Base-by-base conservation (phyloP, 2,329 filamentous ascomycete genomes). In the Leptodontidium sp. region DNA sequence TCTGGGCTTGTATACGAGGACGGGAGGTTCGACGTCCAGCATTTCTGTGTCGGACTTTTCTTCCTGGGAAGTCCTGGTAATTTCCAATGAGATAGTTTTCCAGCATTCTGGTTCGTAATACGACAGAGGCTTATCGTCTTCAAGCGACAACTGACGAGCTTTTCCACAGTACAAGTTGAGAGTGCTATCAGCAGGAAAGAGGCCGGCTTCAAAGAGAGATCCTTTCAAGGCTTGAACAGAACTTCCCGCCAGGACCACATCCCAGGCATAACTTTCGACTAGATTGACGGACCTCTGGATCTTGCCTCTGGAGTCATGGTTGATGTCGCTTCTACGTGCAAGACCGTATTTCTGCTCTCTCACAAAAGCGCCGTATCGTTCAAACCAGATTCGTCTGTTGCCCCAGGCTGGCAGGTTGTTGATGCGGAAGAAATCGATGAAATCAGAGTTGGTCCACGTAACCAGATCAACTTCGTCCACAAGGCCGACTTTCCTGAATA, bases 81-180 rank as follows among this genome's bases (percentile, higher is more conserved):
- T 50, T 24, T 38, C 43, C n/a, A 68, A 14, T 38, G 35, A 45
- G 6, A 68, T 15, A 8, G 49, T 53, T 5, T 50, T 43, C 58
- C 63, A 66, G 12, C 57, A 40, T 17, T 15, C 29, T 9, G 40
- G 43, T 8, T 61, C 32, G 55, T 68, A 68, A 32, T 24, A 50
- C 1, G 26, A n/a, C 2, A 64, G 47, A 11, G 45, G 45, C 14
- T 55, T 65, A 12, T 65, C 49, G n/a, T 68, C 58, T 15, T 65
- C 50, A 4, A 68, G 50, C 9, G 57, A n/a, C 9, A 8, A 66
- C 17, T 40, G 40, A 5, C 57, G 62, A 35, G 63, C 45, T 2
- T 32, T 32, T 40, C 68, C 66, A 59, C 71, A 66, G 40, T 64
- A 68, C 4, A 72, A 53, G 7, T 66, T 38, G n/a, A 73, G 61